Percentiles rank a stretch among this genome's conserved stretches.
Evolutionary conservation across 2,329 filamentous ascomycete species (phyloP).

Genomic region (Ophioceras dolichostomum): DNA sequence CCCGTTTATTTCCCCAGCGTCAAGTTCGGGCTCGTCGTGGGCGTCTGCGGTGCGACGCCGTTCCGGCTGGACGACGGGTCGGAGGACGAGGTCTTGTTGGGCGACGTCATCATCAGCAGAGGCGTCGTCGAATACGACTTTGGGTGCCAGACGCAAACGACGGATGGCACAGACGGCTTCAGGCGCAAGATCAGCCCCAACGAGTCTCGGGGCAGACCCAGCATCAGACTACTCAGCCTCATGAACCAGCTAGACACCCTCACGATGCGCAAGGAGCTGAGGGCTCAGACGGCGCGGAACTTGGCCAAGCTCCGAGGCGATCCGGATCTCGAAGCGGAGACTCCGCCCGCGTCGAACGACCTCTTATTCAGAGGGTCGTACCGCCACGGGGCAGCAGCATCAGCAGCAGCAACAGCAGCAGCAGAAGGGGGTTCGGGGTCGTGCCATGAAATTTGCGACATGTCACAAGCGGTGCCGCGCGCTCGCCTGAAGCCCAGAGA

Average conservation of each 20-base stretch:
- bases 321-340: slow-evolving; percentile 3
- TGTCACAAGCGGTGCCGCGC: slow-evolving; percentile 3
- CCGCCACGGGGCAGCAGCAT: slow-evolving; percentile 3
- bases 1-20: slow-evolving; percentile 9
- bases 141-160: slow-evolving; percentile 9
- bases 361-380: slow-evolving; percentile 7
- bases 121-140: slow-evolving; percentile 11
- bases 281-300: slow-evolving; percentile 1
- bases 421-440: too few relatives aligned
- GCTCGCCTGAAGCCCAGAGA: slow-evolving; percentile 2
- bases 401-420: too few relatives aligned
- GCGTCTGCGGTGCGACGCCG: slow-evolving; percentile 14
- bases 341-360: slow-evolving; percentile 6
- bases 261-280: slow-evolving; percentile 1
- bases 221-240: slow-evolving; percentile 5
- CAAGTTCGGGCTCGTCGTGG: slow-evolving; percentile 11
- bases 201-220: slow-evolving; percentile 6
- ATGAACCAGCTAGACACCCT: slow-evolving; percentile 6
- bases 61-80: background rate
- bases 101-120: slow-evolving; percentile 13
- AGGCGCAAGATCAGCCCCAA: too few relatives aligned
- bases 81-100: slow-evolving; percentile 8
- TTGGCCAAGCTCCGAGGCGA: background rate
- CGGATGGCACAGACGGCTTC: slow-evolving; percentile 7
- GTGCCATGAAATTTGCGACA: slow-evolving; percentile 5